Base-by-base conservation (phyloP, 139 green algal species). In the Closterium sp. region DNA sequence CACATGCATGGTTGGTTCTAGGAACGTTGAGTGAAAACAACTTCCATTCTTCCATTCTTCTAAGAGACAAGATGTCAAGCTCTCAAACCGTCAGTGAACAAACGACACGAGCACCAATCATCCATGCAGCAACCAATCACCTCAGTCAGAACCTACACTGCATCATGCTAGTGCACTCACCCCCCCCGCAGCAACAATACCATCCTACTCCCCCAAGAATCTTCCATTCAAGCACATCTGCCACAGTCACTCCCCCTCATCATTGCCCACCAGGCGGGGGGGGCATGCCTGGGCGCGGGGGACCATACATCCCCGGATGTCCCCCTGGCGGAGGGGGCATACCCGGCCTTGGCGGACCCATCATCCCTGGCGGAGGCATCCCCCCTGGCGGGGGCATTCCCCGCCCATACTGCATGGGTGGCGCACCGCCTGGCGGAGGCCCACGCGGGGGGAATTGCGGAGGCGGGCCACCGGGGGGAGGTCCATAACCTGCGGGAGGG, bases 301-400 rank as follows among this genome's bases (percentile, higher is more conserved):
- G 87, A 4, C 89, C 89, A 3, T 89, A 90, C 43, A 69, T 69
- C 43, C 43, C 43, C 43, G 43, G 43, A 69, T 69, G 43, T 19
- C 34, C 85, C 25, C 89, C 89, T 25, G 85, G 84, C 30, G 89
- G 89, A 83, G 89, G 90, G 25, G 90, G 90, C 90, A 93, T 93
- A 0, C 90, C 90, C 2, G 90, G 90, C 25, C 90, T 88, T 55
- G 90, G 90, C 30, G 90, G 90, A 34, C 87, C 43, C 87, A 87
- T 87, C 90, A 93, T 93, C 34, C 43, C 43, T 38, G 90, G 87
- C 93, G 90, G 90, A 66, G 31, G 90, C 90, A 93, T 93, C 28
- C 91, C 91, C 31, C 84, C 84, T 9, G 76, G 88, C 33, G 91
- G 91, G 19, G 92, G 92, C 84, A 87, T 87, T 64, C 33, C 33